phyloP scores from a whole-genome alignment of 2,329 filamentous ascomycete genomes.

The Curvularia hawaiiensis region DNA sequence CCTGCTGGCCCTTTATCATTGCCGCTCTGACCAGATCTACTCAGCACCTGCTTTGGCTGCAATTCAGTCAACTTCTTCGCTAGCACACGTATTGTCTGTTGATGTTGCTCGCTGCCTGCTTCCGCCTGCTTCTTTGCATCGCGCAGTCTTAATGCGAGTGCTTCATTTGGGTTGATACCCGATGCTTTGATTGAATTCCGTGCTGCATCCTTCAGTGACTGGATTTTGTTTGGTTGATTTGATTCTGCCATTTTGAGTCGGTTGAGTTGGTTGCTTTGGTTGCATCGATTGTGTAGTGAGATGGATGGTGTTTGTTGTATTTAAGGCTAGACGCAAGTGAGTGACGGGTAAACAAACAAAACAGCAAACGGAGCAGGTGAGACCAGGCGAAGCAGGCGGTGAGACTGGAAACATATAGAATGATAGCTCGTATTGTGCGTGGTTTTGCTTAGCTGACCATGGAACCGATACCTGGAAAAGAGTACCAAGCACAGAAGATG shows the following conservation, averaged over 20 bases:
- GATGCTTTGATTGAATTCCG: not conserved
- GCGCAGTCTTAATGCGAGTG: slow-evolving; percentile 4
- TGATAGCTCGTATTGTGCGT: too few species aligned
- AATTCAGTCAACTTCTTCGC: slow-evolving; percentile 1
- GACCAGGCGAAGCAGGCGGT: too few species aligned
- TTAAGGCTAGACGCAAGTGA: not conserved
- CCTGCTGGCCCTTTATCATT: not conserved
- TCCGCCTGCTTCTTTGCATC: not conserved
- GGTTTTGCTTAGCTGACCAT: too few species aligned
- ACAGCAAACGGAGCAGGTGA: not conserved
- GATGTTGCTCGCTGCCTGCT: not conserved
- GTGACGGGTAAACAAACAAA: not conserved
- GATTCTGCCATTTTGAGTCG: too few species aligned
- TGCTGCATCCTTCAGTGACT: slow-evolving; percentile 6
- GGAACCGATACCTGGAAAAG: too few species aligned
- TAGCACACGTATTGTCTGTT: not conserved
- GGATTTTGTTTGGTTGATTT: too few species aligned
- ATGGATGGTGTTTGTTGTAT: not conserved
- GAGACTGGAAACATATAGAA: too few species aligned
- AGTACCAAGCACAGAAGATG: too few species aligned
- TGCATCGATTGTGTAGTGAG: not conserved
- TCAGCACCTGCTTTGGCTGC: not conserved
- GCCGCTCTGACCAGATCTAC: not conserved
- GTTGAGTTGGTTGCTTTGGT: not conserved
- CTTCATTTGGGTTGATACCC: not conserved